phyloP scores from a whole-genome alignment of 2,329 filamentous ascomycete genomes.

The Parastagonospora avenae region DNA sequence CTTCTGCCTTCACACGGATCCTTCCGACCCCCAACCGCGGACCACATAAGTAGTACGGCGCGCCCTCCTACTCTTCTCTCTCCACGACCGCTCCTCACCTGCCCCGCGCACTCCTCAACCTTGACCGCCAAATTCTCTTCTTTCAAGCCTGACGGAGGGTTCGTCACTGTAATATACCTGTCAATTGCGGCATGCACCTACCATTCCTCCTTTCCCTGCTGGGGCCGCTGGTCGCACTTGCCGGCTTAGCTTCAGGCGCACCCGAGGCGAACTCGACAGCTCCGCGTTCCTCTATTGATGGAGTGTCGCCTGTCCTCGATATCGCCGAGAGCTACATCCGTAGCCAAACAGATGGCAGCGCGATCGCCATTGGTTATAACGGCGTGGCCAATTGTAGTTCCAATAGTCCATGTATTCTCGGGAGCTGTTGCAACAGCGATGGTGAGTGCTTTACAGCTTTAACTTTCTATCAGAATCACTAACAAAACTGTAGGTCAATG shows the following conservation, averaged over 20 bases:
- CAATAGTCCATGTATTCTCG: conserved; percentile 10
- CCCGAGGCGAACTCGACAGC: conserved; percentile 9
- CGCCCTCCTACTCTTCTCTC: no score
- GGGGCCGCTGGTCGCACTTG: neutral
- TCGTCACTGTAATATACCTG: neutral
- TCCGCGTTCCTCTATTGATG: conserved; percentile 8
- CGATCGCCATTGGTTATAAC: neutral
- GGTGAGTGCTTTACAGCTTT: conserved; percentile 1
- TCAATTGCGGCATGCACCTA: conserved; percentile 5
- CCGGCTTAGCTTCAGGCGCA: neutral
- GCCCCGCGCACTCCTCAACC: no score
- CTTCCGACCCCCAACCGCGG: no score
- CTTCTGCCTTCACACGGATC: no score
- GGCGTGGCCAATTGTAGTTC: conserved; percentile 8
- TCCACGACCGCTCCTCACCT: no score
- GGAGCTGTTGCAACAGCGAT: conserved; percentile 14
- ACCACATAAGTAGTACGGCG: no score
- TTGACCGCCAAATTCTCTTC: conserved; percentile 23
- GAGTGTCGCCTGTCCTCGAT: conserved; percentile 7
- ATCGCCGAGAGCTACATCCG: conserved; percentile 17
- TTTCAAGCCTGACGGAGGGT: neutral
- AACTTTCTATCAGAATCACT: neutral
- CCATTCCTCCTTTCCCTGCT: neutral
- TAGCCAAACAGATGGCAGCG: conserved; percentile 5
- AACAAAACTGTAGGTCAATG: conserved; percentile 7